phyloP scores from a whole-genome alignment of 2,329 filamentous ascomycete genomes.

The Exophiala aquamarina region DNA sequence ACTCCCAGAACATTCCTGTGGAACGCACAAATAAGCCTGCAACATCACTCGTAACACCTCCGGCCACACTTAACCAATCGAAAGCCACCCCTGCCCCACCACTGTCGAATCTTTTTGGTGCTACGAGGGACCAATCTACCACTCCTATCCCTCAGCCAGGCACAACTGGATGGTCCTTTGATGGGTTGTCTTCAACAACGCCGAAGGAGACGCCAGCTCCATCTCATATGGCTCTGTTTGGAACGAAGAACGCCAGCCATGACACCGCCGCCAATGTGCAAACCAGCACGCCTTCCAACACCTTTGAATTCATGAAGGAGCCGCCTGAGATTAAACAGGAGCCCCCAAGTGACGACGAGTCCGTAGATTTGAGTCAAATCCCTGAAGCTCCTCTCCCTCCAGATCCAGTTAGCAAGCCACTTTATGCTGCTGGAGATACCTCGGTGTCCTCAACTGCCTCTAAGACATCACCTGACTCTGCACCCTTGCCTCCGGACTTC shows the following conservation, averaged over 20 bases:
- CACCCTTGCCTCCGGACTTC: constrained; percentile 35
- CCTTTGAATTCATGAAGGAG: constrained; percentile 24
- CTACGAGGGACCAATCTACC: constrained; percentile 27
- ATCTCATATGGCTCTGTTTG: constrained; percentile 33
- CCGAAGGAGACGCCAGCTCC: constrained; percentile 30
- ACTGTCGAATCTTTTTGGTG: constrained; percentile 37
- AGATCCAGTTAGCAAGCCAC: constrained; percentile 47
- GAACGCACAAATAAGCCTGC: constrained; percentile 11
- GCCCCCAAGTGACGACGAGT: constrained; percentile 31
- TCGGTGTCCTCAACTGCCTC: constrained; percentile 37
- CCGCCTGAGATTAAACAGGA: constrained; percentile 37
- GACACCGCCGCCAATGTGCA: constrained; percentile 31
- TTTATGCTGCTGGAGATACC: constrained; percentile 49
- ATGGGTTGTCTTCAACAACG: constrained; percentile 24
- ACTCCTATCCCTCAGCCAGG: constrained; percentile 31
- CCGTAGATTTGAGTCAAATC: constrained; percentile 33
- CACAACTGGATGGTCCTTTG: constrained; percentile 30
- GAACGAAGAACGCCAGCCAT: constrained; percentile 30
- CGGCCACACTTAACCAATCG: constrained; percentile 25
- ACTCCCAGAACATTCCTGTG: constrained; percentile 4
- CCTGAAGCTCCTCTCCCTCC: constrained; percentile 46
- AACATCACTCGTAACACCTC: constrained; percentile 25
- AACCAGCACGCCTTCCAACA: constrained; percentile 31
- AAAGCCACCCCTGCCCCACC: constrained; percentile 32
- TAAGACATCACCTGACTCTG: constrained; percentile 22